Conservation (phyloP, 495 filamentous ascomycete species). For the Polyplosphaeria fusca region DNA sequence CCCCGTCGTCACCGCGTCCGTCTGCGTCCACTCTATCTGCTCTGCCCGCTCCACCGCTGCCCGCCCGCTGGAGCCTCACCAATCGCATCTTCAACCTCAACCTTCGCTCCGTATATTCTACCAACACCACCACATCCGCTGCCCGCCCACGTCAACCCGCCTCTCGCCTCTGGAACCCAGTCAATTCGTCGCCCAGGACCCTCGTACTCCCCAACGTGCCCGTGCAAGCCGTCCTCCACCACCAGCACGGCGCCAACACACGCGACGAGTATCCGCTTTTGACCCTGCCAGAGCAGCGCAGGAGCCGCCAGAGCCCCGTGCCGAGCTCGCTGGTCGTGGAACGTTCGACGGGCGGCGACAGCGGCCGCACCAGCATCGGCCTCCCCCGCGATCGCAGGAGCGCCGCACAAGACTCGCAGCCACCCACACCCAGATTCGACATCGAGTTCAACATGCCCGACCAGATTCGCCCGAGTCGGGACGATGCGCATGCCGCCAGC, state of each 20-base stretch:
- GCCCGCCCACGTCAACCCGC: conserved; percentile 34
- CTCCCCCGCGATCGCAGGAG: conserved; percentile 58
- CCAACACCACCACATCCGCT: neutral
- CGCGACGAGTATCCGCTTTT: conserved; percentile 68
- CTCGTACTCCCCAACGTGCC: conserved; percentile 42
- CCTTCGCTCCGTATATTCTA: conserved; percentile 20
- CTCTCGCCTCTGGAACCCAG: conserved; percentile 61
- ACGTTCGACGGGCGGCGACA: conserved; percentile 54
- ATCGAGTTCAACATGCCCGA: conserved; percentile 9
- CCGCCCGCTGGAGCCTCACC: conserved; percentile 36
- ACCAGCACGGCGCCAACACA: conserved; percentile 29
- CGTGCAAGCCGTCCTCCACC: conserved; percentile 20
- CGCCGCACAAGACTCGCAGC: conserved; percentile 19
- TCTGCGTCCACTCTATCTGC: conserved; percentile 13
- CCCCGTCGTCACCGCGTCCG: conserved; percentile 27
- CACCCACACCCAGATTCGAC: conserved; percentile 17
- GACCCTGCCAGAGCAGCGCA: conserved; percentile 63
- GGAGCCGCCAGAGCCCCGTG: conserved; percentile 52
- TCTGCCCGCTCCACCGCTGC: conserved; percentile 16
- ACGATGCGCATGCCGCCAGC: conserved; percentile 18
- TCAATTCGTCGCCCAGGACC: conserved; percentile 58
- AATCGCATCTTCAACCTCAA: conserved; percentile 36
- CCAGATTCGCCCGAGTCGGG: neutral
- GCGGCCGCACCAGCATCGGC: conserved; percentile 63
- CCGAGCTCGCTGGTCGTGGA: conserved; percentile 63